Conservation (phyloP, 176 grass and related monocot genomes). For the Oryza nivara region DNA sequence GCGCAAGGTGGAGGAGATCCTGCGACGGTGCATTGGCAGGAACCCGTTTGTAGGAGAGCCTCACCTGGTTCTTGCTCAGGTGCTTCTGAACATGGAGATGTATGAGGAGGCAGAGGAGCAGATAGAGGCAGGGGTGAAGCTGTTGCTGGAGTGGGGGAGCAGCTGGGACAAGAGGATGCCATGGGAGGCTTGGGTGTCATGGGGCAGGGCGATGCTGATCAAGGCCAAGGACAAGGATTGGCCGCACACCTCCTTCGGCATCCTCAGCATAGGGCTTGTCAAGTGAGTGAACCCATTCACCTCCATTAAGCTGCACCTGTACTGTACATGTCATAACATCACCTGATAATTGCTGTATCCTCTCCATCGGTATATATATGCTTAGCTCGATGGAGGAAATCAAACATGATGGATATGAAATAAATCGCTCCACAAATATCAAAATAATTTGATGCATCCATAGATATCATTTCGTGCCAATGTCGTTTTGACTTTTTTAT, state of each 20-base stretch:
- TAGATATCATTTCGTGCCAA: too few species aligned
- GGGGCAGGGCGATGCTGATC: conserved; percentile 70
- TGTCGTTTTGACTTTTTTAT: too few species aligned
- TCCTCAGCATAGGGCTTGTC: conserved; percentile 66
- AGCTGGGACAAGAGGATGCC: conserved; percentile 88
- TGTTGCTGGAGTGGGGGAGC: conserved; percentile 81
- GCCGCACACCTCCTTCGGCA: conserved; percentile 64
- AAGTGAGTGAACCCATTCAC: neutral
- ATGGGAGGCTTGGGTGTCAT: conserved; percentile 82
- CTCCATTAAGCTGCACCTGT: too few species aligned
- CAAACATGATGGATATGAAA: too few species aligned
- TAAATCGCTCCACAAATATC: too few species aligned
- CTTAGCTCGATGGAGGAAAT: too few species aligned
- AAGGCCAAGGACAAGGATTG: conserved; percentile 69
- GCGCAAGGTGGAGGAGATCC: conserved; percentile 44
- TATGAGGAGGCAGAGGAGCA: conserved; percentile 58
- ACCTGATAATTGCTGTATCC: too few species aligned
- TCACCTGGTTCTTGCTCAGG: conserved; percentile 49
- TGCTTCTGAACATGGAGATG: conserved; percentile 60
- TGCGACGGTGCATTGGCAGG: conserved; percentile 43
- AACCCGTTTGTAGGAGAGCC: conserved; percentile 79
- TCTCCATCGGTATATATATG: too few species aligned
- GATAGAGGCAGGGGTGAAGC: conserved; percentile 56
- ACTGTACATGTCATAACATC: too few species aligned
- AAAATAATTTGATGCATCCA: too few species aligned